These are phyloP conservation scores for Hypoxylon fragiforme DNA, from an alignment of 495 filamentous ascomycete species.

Conservation along the genomic window DNA sequence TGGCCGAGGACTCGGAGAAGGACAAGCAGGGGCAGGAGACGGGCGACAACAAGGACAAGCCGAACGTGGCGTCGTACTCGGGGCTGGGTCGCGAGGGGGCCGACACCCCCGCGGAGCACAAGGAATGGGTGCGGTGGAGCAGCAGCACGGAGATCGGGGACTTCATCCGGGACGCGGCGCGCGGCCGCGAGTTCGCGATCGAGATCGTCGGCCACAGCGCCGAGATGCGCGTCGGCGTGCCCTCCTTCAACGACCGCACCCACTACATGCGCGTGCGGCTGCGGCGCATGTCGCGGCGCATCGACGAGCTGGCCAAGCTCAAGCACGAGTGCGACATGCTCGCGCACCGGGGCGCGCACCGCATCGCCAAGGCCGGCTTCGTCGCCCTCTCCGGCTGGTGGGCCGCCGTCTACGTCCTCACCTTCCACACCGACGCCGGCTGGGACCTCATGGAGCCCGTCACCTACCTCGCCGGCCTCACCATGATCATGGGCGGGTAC, in stretches of 20 bases:
- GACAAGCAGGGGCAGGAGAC: slow-evolving; percentile 51
- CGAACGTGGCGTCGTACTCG: slow-evolving; percentile 61
- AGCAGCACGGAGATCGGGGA: slow-evolving; percentile 88
- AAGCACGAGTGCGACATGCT: slow-evolving; percentile 81
- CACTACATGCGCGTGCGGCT: slow-evolving; percentile 79
- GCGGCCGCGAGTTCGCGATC: slow-evolving; percentile 80
- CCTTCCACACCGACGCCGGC: slow-evolving; percentile 76
- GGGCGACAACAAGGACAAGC: slow-evolving; percentile 27
- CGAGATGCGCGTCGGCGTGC: slow-evolving; percentile 78
- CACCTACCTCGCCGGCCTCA: slow-evolving; percentile 82
- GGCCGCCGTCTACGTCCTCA: slow-evolving; percentile 74
- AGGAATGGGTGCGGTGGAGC: slow-evolving; percentile 85
- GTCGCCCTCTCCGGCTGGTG: slow-evolving; percentile 74
- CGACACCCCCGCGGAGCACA: slow-evolving; percentile 36
- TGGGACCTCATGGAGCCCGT: slow-evolving; percentile 95
- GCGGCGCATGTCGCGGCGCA: slow-evolving; percentile 67
- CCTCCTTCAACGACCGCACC: slow-evolving; percentile 85
- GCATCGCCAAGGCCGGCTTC: slow-evolving; percentile 80
- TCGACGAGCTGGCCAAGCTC: slow-evolving; percentile 67
- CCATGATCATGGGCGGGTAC: slow-evolving; percentile 85
- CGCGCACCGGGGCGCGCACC: slow-evolving; percentile 75
- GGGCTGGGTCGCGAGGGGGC: slow-evolving; percentile 58
- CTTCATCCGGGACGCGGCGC: slow-evolving; percentile 89
- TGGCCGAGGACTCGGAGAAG: slow-evolving; percentile 72
- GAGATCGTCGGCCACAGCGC: slow-evolving; percentile 72